Percentiles rank a stretch among this genome's conserved stretches.
Conservation (phyloP, 2,329 filamentous ascomycete genomes). For the Huntiella abstrusa region DNA sequence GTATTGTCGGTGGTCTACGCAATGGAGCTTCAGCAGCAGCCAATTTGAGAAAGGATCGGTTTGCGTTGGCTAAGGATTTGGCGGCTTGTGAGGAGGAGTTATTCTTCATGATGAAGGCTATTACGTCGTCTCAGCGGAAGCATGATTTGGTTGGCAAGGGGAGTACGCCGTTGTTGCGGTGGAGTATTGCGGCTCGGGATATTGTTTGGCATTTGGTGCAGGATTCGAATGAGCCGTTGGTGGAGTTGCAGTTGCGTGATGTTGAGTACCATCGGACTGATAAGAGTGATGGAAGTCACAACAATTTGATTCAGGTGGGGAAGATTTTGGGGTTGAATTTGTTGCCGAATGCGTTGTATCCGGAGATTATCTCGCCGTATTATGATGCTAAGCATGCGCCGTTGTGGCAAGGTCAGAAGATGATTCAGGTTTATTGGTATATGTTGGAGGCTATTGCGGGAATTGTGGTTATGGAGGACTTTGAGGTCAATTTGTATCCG, state of each 20-base stretch:
- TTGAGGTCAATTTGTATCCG: conserved; percentile 84
- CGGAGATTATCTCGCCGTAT: conserved; percentile 88
- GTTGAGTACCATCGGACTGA: conserved; percentile 90
- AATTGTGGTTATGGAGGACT: conserved; percentile 92
- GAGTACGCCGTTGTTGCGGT: conserved; percentile 64
- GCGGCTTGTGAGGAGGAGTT: conserved; percentile 85
- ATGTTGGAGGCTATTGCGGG: conserved; percentile 97
- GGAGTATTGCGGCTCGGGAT: conserved; percentile 85
- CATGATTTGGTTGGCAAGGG: conserved; percentile 31
- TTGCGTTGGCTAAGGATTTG: conserved; percentile 77
- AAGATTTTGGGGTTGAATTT: conserved; percentile 79
- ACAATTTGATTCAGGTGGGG: conserved; percentile 77
- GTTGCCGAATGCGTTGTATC: conserved; percentile 77
- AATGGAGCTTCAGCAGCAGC: neutral
- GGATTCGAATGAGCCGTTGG: conserved; percentile 68
- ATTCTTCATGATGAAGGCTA: conserved; percentile 99
- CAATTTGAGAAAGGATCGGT: conserved; percentile 57
- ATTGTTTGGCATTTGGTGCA: conserved; percentile 95
- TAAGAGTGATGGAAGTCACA: conserved; percentile 90
- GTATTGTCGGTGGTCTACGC: conserved; percentile 17
- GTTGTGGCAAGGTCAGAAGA: conserved; percentile 40
- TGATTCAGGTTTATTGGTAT: conserved; percentile 90
- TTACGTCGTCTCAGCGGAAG: conserved; percentile 85
- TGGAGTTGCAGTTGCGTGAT: conserved; percentile 82
- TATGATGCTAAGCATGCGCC: conserved; percentile 43